Evolutionary conservation across 2,329 filamentous ascomycete species (phyloP).

Genomic region (Whalleya microplaca): DNA sequence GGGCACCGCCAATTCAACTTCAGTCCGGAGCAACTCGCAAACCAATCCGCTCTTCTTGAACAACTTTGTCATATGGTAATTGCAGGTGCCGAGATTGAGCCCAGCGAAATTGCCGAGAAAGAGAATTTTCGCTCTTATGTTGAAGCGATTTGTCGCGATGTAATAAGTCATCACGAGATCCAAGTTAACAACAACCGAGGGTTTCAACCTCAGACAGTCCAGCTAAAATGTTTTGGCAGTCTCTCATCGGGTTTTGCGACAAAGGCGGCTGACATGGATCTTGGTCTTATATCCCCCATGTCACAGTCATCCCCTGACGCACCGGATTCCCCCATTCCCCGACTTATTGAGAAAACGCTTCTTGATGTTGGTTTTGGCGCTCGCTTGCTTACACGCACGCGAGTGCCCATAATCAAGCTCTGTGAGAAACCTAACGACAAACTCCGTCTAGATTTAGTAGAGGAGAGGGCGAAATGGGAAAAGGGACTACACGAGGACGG

Average conservation of each 20-base stretch:
- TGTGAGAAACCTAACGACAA: constrained; percentile 70
- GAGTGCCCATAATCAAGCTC: constrained; percentile 87
- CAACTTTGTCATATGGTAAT: constrained; percentile 54
- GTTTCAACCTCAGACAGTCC: constrained; percentile 61
- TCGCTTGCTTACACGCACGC: constrained; percentile 74
- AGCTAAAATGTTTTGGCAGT: constrained; percentile 80
- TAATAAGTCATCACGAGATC: constrained; percentile 57
- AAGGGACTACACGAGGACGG: constrained; percentile 50
- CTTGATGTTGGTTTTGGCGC: constrained; percentile 75
- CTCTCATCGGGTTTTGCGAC: constrained; percentile 84
- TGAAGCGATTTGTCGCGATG: constrained; percentile 65
- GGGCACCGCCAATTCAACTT: constrained; percentile 34
- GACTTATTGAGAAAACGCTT: constrained; percentile 75
- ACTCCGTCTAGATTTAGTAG: constrained; percentile 63
- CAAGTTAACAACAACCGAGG: constrained; percentile 43
- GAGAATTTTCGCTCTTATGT: constrained; percentile 69
- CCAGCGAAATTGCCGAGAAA: constrained; percentile 68
- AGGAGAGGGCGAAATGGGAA: constrained; percentile 75
- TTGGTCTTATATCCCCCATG: constrained; percentile 72
- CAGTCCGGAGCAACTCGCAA: constrained; percentile 50
- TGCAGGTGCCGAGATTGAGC: constrained; percentile 63
- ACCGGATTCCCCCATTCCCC: constrained; percentile 66
- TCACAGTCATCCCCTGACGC: constrained; percentile 58
- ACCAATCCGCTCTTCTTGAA: constrained; percentile 55
- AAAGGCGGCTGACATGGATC: constrained; percentile 88